Percentiles rank a stretch among this genome's conserved stretches.
Evolutionary conservation across 441 rosid genomes (phyloP).

Genomic region (Gossypium lobatum): DNA sequence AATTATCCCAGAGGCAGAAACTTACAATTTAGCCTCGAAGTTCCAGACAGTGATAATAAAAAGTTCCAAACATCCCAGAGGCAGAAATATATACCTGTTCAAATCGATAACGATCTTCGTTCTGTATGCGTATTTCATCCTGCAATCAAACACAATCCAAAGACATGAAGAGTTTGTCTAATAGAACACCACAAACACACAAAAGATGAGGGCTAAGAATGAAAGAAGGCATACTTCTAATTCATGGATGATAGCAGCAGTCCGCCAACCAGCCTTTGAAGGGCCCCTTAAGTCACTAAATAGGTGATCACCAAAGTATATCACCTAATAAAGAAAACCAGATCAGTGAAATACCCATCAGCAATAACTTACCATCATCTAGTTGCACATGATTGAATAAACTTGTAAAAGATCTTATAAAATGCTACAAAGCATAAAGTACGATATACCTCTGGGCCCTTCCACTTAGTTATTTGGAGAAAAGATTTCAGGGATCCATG

Average conservation of each 20-base stretch:
- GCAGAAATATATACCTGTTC: slow-evolving; percentile 62
- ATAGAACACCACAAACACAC: background rate
- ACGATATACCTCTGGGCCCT: slow-evolving; percentile 81
- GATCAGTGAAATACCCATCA: slow-evolving; percentile 10
- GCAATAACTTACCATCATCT: slow-evolving; percentile 1
- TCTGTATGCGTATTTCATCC: slow-evolving; percentile 80
- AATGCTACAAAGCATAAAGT: slow-evolving; percentile 5
- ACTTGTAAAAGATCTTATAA: background rate
- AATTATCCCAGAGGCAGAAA: background rate
- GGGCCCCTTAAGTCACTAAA: slow-evolving; percentile 97
- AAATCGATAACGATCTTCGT: slow-evolving; percentile 66
- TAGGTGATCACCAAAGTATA: slow-evolving; percentile 96
- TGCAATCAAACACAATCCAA: slow-evolving; percentile 34
- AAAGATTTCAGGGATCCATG: slow-evolving; percentile 89
- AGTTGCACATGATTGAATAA: background rate
- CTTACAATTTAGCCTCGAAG: too few species aligned
- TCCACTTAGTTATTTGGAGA: slow-evolving; percentile 91
- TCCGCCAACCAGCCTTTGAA: slow-evolving; percentile 97
- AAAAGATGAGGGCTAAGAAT: slow-evolving; percentile 10
- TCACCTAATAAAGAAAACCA: slow-evolving; percentile 47
- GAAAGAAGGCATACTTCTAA: slow-evolving; percentile 54
- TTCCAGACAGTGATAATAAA: background rate
- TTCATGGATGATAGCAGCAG: slow-evolving; percentile 95
- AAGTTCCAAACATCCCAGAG: slow-evolving; percentile 5
- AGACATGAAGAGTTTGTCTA: background rate